Base-by-base conservation (phyloP, 306 rosid species). In the Rosa lucieae region DNA sequence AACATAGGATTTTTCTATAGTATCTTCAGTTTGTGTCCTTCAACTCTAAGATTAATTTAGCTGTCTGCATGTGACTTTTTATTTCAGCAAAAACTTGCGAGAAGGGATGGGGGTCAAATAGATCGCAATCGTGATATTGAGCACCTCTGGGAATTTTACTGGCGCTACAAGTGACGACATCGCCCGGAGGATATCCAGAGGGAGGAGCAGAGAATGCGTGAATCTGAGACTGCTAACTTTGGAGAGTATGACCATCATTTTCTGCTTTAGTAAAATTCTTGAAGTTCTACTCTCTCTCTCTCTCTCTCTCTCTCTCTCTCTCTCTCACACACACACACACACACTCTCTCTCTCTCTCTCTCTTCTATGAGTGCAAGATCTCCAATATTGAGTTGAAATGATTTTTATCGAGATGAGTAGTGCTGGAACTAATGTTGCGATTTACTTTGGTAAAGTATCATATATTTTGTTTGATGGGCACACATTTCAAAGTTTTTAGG, bases 81-180 rank as follows among this genome's bases (percentile, higher is more conserved):
- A 46, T 65, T 84, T 49, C 88, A 95, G 98, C 98, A 93, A 95
- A 92, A 95, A 90, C 87, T 87, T 87, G 92, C 88, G 23, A 89
- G 83, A 87, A 89, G 84, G 89, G 99, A 85, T 79, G 99, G 99
- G 48, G 91, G 63, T 44, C 84, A 26, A n/a, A 85, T 91, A 74
- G 98, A 95, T 81, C 98, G 96, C 63, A 82, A 89, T 84, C 94
- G 65, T n/a, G 98, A 93, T 88, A 84, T 87, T 75, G 92, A 95
- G 77, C 85, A 80, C 83, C 89, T 95, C 48, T 93, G 98, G 98
- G 89, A 91, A 68, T 95, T 95, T 84, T 95, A 95, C 78, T 84
- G 84, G 81, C 90, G 81, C 29, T 93, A 89, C 84, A 95, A 93
- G 88, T 87, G 62, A 70, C 87, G n/a, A 2, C 84, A 93, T 77